phyloP scores from a whole-genome alignment of 2,329 filamentous ascomycete species.

The Chaetomiaceae sp. region DNA sequence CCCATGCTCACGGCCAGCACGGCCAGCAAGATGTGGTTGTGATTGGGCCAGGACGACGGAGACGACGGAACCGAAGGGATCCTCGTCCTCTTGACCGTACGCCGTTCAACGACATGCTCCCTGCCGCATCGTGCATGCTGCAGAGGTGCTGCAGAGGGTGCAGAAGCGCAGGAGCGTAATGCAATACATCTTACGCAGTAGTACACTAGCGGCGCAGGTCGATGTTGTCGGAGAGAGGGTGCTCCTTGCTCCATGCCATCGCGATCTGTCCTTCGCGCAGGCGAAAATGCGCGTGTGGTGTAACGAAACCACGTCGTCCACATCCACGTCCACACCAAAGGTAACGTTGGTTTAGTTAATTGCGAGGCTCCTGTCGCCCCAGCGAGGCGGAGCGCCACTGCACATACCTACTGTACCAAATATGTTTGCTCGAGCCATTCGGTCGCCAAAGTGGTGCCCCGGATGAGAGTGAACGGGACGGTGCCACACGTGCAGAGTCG shows the following conservation, averaged over 20 bases:
- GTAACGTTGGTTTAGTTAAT: too few relatives aligned
- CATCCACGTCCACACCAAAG: too few relatives aligned
- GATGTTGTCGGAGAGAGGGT: constrained; percentile 17
- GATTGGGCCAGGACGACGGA: constrained; percentile 21
- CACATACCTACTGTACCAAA: too few relatives aligned
- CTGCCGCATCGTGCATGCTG: constrained; percentile 21
- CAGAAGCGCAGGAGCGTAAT: neutral
- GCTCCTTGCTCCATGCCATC: constrained; percentile 7
- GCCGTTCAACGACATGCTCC: constrained; percentile 15
- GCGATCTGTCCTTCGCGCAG: neutral
- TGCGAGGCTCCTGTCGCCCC: too few relatives aligned
- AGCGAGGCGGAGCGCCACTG: too few relatives aligned
- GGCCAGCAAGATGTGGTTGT: constrained; percentile 12
- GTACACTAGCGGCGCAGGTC: neutral
- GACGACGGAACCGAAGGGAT: constrained; percentile 8
- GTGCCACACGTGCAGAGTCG: constrained; percentile 21
- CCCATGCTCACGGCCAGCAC: constrained; percentile 14
- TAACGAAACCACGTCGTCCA: too few relatives aligned
- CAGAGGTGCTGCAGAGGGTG: neutral
- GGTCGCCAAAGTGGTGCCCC: constrained; percentile 20
- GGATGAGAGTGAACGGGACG: too few relatives aligned
- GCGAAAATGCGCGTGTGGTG: too few relatives aligned
- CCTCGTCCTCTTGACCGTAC: constrained; percentile 1
- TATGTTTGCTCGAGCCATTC: constrained; percentile 23
- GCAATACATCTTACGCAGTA: too few relatives aligned